These are phyloP conservation scores for Aquilaria sinensis DNA, from an alignment of 345 rosid genomes.

Conservation along the genomic window DNA sequence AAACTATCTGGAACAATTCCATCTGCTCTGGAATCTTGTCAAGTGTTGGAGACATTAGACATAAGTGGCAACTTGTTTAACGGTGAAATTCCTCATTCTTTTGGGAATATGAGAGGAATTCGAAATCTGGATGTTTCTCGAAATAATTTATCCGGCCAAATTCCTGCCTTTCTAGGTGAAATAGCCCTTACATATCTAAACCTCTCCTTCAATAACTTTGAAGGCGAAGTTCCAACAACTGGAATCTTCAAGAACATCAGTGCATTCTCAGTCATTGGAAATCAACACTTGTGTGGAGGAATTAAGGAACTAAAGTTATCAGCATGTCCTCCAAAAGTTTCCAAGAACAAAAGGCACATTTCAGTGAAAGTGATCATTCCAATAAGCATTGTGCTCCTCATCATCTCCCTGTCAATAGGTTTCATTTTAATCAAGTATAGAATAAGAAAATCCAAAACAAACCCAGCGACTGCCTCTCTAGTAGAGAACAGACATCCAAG, in stretches of 20 bases:
- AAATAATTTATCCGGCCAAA: slow-evolving; percentile 15
- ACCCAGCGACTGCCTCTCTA: background rate
- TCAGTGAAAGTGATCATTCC: background rate
- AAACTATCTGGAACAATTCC: slow-evolving; percentile 17
- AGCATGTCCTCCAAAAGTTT: background rate
- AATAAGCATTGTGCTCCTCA: background rate
- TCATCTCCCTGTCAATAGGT: background rate
- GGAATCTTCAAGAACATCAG: slow-evolving; percentile 15
- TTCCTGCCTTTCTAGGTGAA: slow-evolving; percentile 9
- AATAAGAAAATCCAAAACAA: background rate
- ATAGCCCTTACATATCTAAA: slow-evolving; percentile 3
- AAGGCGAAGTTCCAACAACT: slow-evolving; percentile 11
- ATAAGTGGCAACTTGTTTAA: slow-evolving; percentile 6
- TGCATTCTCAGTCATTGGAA: slow-evolving; percentile 10
- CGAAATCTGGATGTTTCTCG: slow-evolving; percentile 13
- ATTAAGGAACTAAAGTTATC: slow-evolving; percentile 4
- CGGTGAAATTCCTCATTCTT: slow-evolving; percentile 13
- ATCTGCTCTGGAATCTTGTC: slow-evolving; percentile 9
- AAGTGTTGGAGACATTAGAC: slow-evolving; percentile 5
- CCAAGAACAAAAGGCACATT: background rate
- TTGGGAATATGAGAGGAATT: slow-evolving; percentile 14
- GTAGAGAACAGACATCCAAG: background rate
- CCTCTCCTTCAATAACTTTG: slow-evolving; percentile 18
- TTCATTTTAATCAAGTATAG: background rate
- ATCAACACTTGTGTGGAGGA: slow-evolving; percentile 11